phyloP scores from a whole-genome alignment of 257 asterid genomes.

The Gentiana straminea region DNA sequence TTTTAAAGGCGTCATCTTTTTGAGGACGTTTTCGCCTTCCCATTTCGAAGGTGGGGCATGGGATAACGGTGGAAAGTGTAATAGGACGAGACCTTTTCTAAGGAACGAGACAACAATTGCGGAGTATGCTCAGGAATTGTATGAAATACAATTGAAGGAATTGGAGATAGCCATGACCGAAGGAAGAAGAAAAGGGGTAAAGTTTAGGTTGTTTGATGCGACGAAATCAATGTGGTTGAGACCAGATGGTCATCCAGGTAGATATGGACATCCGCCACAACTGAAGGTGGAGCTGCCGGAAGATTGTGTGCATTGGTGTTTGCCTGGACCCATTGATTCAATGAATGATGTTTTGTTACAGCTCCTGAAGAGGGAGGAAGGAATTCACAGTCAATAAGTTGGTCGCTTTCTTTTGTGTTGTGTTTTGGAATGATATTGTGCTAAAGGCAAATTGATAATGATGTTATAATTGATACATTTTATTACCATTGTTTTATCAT shows the following conservation, averaged over 20 bases:
- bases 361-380: slow-evolving; percentile 29
- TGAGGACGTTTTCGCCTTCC: slow-evolving; percentile 71
- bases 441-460: too few relatives aligned
- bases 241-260: slow-evolving; percentile 60
- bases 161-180: slow-evolving; percentile 46
- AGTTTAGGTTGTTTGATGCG: slow-evolving; percentile 35
- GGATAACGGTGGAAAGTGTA: slow-evolving; percentile 80
- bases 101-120: slow-evolving; percentile 35
- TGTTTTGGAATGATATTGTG: too few relatives aligned
- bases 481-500: too few relatives aligned
- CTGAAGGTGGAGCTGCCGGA: slow-evolving; percentile 20
- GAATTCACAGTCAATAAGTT: too few relatives aligned
- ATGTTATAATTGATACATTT: too few relatives aligned
- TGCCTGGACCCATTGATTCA: slow-evolving; percentile 57
- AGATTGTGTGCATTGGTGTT: slow-evolving; percentile 62
- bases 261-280: slow-evolving; percentile 42
- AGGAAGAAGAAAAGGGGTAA: slow-evolving; percentile 37
- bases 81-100: slow-evolving; percentile 41
- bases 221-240: slow-evolving; percentile 42
- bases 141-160: slow-evolving; percentile 55
- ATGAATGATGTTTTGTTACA: slow-evolving; percentile 42
- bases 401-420: too few relatives aligned
- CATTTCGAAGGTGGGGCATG: slow-evolving; percentile 80
- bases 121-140: slow-evolving; percentile 45
- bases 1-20: slow-evolving; percentile 39